Conservation (phyloP, 2,329 filamentous ascomycete species). For the Aspergillus tanneri region DNA sequence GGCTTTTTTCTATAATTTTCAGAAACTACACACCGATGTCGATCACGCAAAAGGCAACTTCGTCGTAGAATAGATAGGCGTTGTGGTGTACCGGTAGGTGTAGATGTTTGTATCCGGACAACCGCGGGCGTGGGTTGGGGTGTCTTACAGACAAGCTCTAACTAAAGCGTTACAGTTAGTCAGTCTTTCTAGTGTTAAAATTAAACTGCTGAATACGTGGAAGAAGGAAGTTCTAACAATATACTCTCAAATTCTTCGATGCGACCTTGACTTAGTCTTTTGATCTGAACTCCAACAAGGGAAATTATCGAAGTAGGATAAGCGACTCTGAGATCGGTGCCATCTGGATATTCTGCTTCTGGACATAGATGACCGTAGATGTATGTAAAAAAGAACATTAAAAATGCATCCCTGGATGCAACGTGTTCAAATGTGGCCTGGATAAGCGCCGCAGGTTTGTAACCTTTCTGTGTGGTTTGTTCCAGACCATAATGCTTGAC, state of each 20-base stretch:
- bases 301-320: conserved; percentile 9
- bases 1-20: conserved; percentile 12
- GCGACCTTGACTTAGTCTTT: conserved; percentile 8
- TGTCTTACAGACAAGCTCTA: conserved; percentile 19
- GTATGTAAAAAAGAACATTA: conserved; percentile 20
- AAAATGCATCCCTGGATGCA: conserved; percentile 19
- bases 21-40: conserved; percentile 19
- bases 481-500: conserved; percentile 13
- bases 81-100: neutral
- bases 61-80: conserved; percentile 13
- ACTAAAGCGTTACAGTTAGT: conserved; percentile 12
- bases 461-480: conserved; percentile 10
- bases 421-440: conserved; percentile 16
- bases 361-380: conserved; percentile 11
- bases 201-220: conserved; percentile 9
- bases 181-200: neutral
- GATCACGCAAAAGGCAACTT: conserved; percentile 16
- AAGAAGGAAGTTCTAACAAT: conserved; percentile 20
- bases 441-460: conserved; percentile 18
- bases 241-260: conserved; percentile 19
- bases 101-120: neutral
- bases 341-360: neutral
- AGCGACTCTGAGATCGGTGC: conserved; percentile 8
- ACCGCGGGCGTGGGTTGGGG: conserved; percentile 17
- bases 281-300: conserved; percentile 5